Conservation (phyloP, 306 rosid genomes). For the Luffa aegyptiaca region DNA sequence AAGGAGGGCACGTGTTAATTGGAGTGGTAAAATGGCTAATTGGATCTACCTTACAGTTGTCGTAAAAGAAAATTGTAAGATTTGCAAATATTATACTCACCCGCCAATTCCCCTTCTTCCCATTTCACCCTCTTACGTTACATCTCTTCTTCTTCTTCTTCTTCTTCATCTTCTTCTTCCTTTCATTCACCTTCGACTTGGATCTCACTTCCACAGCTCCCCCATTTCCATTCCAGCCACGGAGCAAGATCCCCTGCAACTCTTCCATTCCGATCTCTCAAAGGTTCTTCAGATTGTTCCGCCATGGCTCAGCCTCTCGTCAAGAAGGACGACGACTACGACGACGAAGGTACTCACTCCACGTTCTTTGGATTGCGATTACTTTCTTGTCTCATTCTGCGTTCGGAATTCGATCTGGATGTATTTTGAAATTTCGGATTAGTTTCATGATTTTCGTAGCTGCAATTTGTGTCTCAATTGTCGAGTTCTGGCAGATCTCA, state of each 20-base stretch:
- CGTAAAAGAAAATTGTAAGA: background rate
- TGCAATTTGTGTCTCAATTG: conserved; percentile 23
- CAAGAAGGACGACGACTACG: conserved; percentile 99
- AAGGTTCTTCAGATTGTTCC: conserved; percentile 14
- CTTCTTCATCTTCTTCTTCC: background rate
- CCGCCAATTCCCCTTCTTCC: conserved; percentile 8
- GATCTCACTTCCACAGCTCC: conserved; percentile 1
- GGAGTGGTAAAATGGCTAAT: background rate
- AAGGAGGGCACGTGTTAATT: background rate
- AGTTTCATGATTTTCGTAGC: background rate
- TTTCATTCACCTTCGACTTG: background rate
- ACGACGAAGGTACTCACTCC: conserved; percentile 70
- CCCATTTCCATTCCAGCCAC: background rate
- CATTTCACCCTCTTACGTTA: conserved; percentile 4
- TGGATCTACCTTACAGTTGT: background rate
- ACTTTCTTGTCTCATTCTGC: background rate
- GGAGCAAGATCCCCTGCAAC: background rate
- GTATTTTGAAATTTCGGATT: conserved; percentile 1
- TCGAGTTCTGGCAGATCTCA: conserved; percentile 43
- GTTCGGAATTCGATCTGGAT: conserved; percentile 13
- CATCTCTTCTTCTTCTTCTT: background rate
- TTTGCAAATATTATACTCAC: background rate
- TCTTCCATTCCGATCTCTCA: conserved; percentile 31
- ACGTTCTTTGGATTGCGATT: background rate
- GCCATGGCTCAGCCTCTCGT: conserved; percentile 90